Base-by-base conservation (phyloP, 257 asterid species). In the Solanum clarkiae region DNA sequence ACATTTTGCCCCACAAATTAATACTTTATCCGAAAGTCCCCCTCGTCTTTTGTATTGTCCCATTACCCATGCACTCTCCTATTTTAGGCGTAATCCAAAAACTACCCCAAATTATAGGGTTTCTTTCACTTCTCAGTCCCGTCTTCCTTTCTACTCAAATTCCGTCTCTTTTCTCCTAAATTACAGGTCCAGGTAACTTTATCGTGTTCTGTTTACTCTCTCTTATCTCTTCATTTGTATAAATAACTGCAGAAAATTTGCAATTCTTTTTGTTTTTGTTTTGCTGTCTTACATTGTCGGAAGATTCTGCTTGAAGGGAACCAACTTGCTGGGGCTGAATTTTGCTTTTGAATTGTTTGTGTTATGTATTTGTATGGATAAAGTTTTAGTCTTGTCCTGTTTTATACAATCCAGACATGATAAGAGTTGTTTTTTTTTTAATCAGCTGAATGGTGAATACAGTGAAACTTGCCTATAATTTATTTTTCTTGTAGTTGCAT, bases 81-180 rank as follows among this genome's bases (percentile, higher is more conserved):
- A 44, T 90, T 86, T 88, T 86, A 47, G 65, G 80, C 88, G 89
- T 88, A 93, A 87, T 91, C 87, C 85, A 70, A 90, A 84, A 91
- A 88, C 89, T 65, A 81, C 88, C 95, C 95, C 91, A 81, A 86
- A 70, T 87, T 90, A 92, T 91, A 90, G 96, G 95, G 93, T 90
- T 91, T 88, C 86, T 15, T 47, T 70, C 85, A 63, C 80, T 82
- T 84, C 80, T 81, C 93, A 87, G 87, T 87, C 85, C 89, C 90
- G 82, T 82, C 85, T 70, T 75, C 57, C 71, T 83, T 82, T 54
- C 74, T 60, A 60, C 75, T 40, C 90, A 88, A 84, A 86, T 86
- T 86, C 82, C 63, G 15, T 53, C 62, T 77, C 32, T 70, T 3
- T 80, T 24, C 51, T 59, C 80, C 60, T 11, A 45, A 17, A 65